These are phyloP conservation scores for Solanum chacoense DNA, from an alignment of 305 asterid species.

Conservation along the genomic window DNA sequence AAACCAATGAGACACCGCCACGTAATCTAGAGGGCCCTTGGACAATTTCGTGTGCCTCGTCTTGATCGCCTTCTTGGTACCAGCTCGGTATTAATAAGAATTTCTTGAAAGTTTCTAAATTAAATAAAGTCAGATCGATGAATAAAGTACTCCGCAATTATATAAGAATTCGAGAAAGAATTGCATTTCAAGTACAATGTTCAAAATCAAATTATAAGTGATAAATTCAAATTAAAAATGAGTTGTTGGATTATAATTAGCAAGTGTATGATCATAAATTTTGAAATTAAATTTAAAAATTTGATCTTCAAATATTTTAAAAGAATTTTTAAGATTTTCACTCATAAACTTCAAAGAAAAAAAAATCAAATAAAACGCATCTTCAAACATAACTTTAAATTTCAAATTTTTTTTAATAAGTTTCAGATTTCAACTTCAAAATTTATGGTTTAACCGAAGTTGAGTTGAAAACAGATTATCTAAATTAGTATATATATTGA, in stretches of 20 bases:
- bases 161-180: neutral
- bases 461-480: neutral
- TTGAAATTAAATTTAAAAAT: neutral
- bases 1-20: neutral
- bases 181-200: neutral
- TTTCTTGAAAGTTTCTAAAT: neutral
- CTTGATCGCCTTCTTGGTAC: neutral
- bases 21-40: neutral
- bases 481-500: too few relatives aligned
- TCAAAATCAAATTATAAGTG: neutral
- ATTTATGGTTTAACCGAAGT: neutral
- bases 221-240: neutral
- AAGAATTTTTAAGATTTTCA: neutral
- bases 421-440: neutral
- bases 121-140: neutral
- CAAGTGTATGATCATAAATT: neutral
- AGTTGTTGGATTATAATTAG: neutral
- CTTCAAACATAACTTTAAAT: neutral
- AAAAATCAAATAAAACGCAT: too few relatives aligned
- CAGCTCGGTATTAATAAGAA: neutral
- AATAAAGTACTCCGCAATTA: neutral
- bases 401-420: too few relatives aligned
- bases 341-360: neutral
- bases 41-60: neutral
- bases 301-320: too few relatives aligned